Evolutionary conservation across 2,329 filamentous ascomycete species (phyloP).

Genomic region (Diaporthe vaccinii): DNA sequence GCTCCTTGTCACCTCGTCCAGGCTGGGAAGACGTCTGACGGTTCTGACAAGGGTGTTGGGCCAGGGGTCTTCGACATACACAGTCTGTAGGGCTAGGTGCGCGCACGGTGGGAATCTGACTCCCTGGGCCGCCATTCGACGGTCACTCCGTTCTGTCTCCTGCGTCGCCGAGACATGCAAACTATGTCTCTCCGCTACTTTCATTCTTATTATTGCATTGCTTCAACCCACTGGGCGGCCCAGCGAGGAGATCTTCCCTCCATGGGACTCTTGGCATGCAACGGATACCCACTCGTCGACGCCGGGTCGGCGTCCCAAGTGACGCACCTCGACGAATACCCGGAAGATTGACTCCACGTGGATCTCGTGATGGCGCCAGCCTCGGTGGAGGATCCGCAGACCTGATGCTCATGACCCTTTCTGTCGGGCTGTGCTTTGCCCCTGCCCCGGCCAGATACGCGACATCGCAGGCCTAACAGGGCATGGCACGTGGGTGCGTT

Average conservation of each 20-base stretch:
- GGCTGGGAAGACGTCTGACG: conserved; percentile 30
- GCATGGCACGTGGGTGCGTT: conserved; percentile 18
- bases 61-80: conserved; percentile 17
- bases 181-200: conserved; percentile 37
- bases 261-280: conserved; percentile 13
- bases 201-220: conserved; percentile 19
- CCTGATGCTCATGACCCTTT: neutral
- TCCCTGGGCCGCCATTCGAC: conserved; percentile 30
- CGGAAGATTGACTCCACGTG: neutral
- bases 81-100: neutral
- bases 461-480: conserved; percentile 1
- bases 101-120: conserved; percentile 23
- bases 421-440: neutral
- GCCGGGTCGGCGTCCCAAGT: conserved; percentile 1
- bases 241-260: conserved; percentile 15
- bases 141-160: conserved; percentile 24
- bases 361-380: conserved; percentile 9
- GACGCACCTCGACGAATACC: conserved; percentile 6
- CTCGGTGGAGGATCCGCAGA: neutral
- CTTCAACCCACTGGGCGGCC: neutral
- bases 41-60: conserved; percentile 1
- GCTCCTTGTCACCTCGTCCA: neutral
- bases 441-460: neutral
- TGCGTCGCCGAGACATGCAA: conserved; percentile 37
- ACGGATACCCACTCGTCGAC: conserved; percentile 16